phyloP scores from a whole-genome alignment of 306 rosid genomes.

The Elaeagnus macrophylla region DNA sequence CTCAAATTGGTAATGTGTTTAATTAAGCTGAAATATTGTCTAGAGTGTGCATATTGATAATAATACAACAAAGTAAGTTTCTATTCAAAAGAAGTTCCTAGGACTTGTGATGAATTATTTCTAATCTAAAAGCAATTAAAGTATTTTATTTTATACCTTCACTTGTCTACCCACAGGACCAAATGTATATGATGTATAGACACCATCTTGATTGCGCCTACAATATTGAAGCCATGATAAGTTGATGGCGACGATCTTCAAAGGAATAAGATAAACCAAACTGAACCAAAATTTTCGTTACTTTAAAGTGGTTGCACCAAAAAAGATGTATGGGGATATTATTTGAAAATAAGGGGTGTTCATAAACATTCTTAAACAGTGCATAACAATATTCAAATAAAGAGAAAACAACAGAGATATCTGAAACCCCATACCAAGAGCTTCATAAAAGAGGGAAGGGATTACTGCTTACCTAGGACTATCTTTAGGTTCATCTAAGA shows the following conservation, averaged over 20 bases:
- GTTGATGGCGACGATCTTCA: not conserved
- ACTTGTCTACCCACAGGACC: slow-evolving; percentile 57
- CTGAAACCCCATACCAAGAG: slow-evolving; percentile 1
- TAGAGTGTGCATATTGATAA: not conserved
- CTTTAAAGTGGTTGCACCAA: no score
- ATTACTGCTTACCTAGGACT: slow-evolving; percentile 33
- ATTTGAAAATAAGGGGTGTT: no score
- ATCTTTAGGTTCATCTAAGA: slow-evolving; percentile 65
- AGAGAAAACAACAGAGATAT: not conserved
- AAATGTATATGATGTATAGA: slow-evolving; percentile 57
- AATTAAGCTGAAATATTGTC: no score
- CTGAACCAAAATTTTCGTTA: no score
- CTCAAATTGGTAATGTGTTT: no score
- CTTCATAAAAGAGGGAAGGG: slow-evolving; percentile 5
- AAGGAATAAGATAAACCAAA: not conserved
- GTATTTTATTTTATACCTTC: slow-evolving; percentile 39
- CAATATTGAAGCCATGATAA: slow-evolving; percentile 18
- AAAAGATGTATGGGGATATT: no score
- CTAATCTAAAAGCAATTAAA: not conserved
- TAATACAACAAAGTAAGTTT: not conserved
- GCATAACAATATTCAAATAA: not conserved
- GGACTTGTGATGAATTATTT: not conserved
- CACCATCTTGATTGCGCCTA: slow-evolving; percentile 76
- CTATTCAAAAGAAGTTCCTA: not conserved
- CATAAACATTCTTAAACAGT: not conserved